Evolutionary conservation across 1,284 basidiomycete species (phyloP).

Genomic region (Agaricales sp.): DNA sequence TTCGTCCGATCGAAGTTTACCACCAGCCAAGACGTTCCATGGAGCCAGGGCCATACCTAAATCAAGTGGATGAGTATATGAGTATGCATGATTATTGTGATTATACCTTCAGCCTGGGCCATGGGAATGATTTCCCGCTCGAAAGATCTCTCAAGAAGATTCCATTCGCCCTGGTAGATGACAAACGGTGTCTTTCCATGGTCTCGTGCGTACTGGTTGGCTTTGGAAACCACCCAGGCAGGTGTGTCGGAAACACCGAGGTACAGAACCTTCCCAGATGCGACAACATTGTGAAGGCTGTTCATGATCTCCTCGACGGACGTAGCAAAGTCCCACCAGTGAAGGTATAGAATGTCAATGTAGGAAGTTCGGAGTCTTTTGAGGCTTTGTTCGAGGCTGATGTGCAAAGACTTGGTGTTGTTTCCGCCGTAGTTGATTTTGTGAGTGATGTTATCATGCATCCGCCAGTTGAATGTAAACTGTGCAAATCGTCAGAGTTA

Average conservation of each 20-base stretch:
- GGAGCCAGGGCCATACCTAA: constrained; percentile 29
- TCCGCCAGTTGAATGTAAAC: constrained; percentile 21
- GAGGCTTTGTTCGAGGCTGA: constrained; percentile 23
- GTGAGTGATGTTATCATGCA: constrained; percentile 11
- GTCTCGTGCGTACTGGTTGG: neutral
- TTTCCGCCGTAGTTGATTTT: constrained; percentile 26
- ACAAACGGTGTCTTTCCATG: constrained; percentile 1
- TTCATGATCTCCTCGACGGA: constrained; percentile 35
- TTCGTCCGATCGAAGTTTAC: constrained; percentile 23
- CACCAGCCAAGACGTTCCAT: constrained; percentile 27
- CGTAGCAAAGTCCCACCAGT: constrained; percentile 28
- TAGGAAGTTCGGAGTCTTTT: constrained; percentile 33
- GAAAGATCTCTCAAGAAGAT: constrained; percentile 31
- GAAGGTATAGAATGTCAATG: constrained; percentile 25
- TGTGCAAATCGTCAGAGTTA: constrained; percentile 18
- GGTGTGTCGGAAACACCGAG: constrained; percentile 31
- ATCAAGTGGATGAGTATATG: neutral
- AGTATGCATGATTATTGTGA: neutral
- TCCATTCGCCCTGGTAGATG: constrained; percentile 19
- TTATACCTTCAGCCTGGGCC: constrained; percentile 18
- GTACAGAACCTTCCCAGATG: constrained; percentile 34
- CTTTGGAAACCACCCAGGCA: constrained; percentile 16
- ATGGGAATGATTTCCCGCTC: constrained; percentile 47
- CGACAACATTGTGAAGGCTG: constrained; percentile 27
- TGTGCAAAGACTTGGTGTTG: constrained; percentile 18